Evolutionary conservation across 208 protist genomes (phyloP).

Genomic region (Leishmania major): DNA sequence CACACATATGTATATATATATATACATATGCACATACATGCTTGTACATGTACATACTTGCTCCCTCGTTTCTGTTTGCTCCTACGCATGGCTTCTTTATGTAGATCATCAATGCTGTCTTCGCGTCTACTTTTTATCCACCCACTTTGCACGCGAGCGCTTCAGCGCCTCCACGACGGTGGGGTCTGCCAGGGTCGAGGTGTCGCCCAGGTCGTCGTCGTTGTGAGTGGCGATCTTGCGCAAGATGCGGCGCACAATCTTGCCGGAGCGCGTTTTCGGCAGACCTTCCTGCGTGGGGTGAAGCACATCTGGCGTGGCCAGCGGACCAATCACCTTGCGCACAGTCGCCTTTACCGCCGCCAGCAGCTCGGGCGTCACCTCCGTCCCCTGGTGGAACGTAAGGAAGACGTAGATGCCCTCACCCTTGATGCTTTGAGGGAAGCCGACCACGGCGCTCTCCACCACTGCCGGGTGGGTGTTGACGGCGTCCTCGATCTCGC

Average conservation of each 20-base stretch:
- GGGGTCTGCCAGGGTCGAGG: constrained; percentile 92
- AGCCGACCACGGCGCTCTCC: constrained; percentile 96
- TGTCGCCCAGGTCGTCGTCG: constrained; percentile 90
- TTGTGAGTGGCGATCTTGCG: constrained; percentile 94
- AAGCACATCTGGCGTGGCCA: constrained; percentile 95
- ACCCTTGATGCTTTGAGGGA: constrained; percentile 95
- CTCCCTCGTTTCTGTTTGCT: background rate
- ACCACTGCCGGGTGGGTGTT: constrained; percentile 83
- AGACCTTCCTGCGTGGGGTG: constrained; percentile 79
- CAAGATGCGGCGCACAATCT: constrained; percentile 98
- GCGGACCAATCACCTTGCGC: constrained; percentile 93
- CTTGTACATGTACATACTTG: no score
- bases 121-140: constrained; percentile 88
- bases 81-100: background rate
- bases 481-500: constrained; percentile 96
- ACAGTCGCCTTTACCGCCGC: constrained; percentile 75
- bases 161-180: constrained; percentile 92
- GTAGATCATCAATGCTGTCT: background rate
- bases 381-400: constrained; percentile 79
- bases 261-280: constrained; percentile 98
- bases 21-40: no score
- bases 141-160: constrained; percentile 72
- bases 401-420: constrained; percentile 95
- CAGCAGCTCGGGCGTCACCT: constrained; percentile 58
- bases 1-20: background rate